phyloP scores from a whole-genome alignment of 768 basidiomycete genomes.

The Mycena crocata region DNA sequence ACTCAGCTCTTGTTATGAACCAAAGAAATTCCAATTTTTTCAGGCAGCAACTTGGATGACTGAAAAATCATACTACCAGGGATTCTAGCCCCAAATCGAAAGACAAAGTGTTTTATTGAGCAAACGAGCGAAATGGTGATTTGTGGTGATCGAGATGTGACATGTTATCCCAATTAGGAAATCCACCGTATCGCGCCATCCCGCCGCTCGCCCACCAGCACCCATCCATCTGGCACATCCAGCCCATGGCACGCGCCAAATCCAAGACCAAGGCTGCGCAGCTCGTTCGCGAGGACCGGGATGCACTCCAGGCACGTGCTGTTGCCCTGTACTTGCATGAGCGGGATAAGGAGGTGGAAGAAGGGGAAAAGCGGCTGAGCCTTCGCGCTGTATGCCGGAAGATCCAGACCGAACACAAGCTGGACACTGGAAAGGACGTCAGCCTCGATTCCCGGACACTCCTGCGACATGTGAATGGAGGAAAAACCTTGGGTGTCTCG shows the following conservation, averaged over 20 bases:
- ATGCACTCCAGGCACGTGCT: conserved; percentile 12
- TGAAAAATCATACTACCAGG: too few relatives aligned
- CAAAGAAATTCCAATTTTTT: too few relatives aligned
- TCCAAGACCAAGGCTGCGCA: conserved; percentile 31
- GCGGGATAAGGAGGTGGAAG: conserved; percentile 1
- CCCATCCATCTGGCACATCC: neutral
- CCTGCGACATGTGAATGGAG: conserved; percentile 32
- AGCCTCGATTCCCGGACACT: conserved; percentile 34
- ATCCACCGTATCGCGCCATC: neutral
- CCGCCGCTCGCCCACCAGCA: neutral
- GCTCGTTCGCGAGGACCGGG: conserved; percentile 7
- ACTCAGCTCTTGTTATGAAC: too few relatives aligned
- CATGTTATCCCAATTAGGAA: neutral
- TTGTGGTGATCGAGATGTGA: too few relatives aligned
- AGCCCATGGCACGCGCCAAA: conserved; percentile 22
- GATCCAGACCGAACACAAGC: conserved; percentile 18
- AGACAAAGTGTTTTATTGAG: too few relatives aligned
- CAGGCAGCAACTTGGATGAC: too few relatives aligned
- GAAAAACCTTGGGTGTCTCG: conserved; percentile 35
- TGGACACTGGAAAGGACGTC: conserved; percentile 32
- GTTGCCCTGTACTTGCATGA: conserved; percentile 14
- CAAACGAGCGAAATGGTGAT: too few relatives aligned
- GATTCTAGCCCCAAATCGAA: too few relatives aligned
- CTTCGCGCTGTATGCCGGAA: conserved; percentile 29
- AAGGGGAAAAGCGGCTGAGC: neutral